A percentile compares a stretch with the other conserved stretches of the same genome.
phyloP scores from a whole-genome alignment of 2,329 filamentous ascomycete genomes.

The Aspergillus sp. region DNA sequence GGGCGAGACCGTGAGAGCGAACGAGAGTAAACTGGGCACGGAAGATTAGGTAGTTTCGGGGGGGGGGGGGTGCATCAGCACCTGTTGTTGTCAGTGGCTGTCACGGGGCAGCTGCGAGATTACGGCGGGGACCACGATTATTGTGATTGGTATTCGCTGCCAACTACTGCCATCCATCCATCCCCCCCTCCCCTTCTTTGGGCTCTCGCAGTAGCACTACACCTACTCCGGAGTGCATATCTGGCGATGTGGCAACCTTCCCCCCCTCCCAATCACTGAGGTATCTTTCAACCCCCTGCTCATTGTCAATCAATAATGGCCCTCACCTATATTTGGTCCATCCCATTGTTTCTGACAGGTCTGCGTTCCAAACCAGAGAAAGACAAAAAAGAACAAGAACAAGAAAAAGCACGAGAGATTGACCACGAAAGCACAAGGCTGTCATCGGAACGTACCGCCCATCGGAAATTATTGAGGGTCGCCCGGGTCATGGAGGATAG shows the following conservation, averaged over 20 bases:
- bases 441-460: neutral
- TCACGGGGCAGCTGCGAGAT: slow-evolving; percentile 13
- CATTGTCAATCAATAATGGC: neutral
- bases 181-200: neutral
- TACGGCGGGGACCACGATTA: slow-evolving; percentile 9
- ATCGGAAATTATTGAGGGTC: neutral
- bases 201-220: neutral
- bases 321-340: neutral
- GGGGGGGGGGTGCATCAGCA: neutral
- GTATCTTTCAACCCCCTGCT: neutral
- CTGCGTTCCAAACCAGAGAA: neutral
- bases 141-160: slow-evolving; percentile 12
- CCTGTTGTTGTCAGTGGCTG: neutral
- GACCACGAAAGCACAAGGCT: neutral
- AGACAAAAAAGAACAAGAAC: too few species aligned
- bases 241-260: neutral
- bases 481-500: neutral
- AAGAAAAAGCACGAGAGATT: too few species aligned
- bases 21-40: neutral
- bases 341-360: neutral
- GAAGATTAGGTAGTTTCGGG: neutral
- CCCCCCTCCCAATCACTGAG: neutral
- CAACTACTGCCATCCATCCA: neutral
- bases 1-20: neutral
- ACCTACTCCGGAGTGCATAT: neutral